Percentiles rank a stretch among this genome's conserved stretches.
These are phyloP conservation scores for Neocatenulostroma microsporum DNA, from an alignment of 2,329 filamentous ascomycete genomes.

Conservation along the genomic window DNA sequence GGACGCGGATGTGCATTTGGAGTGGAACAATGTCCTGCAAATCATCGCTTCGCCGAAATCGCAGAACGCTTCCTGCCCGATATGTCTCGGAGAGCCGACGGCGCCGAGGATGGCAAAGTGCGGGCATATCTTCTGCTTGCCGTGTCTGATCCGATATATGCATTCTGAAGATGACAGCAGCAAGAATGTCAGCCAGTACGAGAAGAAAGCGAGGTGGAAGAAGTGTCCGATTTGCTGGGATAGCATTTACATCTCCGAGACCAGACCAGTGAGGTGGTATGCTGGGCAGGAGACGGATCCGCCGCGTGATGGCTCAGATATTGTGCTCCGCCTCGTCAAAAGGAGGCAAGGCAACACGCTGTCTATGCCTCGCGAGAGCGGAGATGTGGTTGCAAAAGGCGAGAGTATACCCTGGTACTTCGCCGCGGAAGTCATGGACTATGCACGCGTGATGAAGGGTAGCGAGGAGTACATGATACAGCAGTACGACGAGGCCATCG, in stretches of 20 bases:
- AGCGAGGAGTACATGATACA: slow-evolving; percentile 77
- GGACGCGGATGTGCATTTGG: slow-evolving; percentile 80
- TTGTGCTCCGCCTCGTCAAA: slow-evolving; percentile 79
- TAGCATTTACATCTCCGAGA: slow-evolving; percentile 83
- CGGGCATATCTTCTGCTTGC: slow-evolving; percentile 92
- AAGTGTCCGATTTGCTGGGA: slow-evolving; percentile 97
- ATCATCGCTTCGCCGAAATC: slow-evolving; percentile 85
- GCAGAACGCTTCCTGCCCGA: slow-evolving; percentile 82
- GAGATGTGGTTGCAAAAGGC: slow-evolving; percentile 58
- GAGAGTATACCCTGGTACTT: slow-evolving; percentile 92
- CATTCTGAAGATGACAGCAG: slow-evolving; percentile 69
- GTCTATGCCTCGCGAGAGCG: slow-evolving; percentile 75
- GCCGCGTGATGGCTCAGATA: slow-evolving; percentile 77
- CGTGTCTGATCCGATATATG: slow-evolving; percentile 93
- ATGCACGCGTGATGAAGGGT: slow-evolving; percentile 91
- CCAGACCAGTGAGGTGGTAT: slow-evolving; percentile 83
- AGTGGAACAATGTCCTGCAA: slow-evolving; percentile 87
- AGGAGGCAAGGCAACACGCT: slow-evolving; percentile 73
- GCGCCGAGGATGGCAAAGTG: slow-evolving; percentile 95
- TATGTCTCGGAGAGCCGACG: slow-evolving; percentile 85
- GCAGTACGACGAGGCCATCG: slow-evolving; percentile 73
- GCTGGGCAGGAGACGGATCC: slow-evolving; percentile 75
- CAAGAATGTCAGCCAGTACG: slow-evolving; percentile 45
- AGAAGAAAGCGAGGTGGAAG: slow-evolving; percentile 73
- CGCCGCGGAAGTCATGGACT: slow-evolving; percentile 87